phyloP scores from a whole-genome alignment of 1,284 basidiomycete genomes.

The Calocybe gambosa region DNA sequence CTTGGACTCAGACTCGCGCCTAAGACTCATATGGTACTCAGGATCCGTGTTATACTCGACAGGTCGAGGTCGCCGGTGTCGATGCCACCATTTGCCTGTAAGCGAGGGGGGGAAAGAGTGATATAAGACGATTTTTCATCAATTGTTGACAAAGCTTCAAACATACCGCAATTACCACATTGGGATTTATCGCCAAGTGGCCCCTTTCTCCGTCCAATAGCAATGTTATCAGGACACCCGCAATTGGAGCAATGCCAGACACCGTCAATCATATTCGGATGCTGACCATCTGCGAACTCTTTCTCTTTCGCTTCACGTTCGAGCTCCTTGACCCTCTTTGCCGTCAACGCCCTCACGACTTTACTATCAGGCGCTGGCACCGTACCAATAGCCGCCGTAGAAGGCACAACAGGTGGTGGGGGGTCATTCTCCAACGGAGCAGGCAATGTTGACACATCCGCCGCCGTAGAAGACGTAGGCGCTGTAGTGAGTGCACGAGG shows the following conservation, averaged over 20 bases:
- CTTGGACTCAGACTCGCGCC: slow-evolving; percentile 52
- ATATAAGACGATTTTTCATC: neutral
- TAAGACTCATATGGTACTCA: slow-evolving; percentile 57
- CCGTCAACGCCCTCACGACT: slow-evolving; percentile 39
- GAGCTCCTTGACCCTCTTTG: slow-evolving; percentile 63
- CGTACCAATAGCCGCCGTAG: slow-evolving; percentile 22
- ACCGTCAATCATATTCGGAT: slow-evolving; percentile 75
- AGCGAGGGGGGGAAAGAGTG: slow-evolving; percentile 2
- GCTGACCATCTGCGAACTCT: slow-evolving; percentile 76
- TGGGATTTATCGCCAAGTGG: slow-evolving; percentile 87
- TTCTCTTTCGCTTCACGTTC: slow-evolving; percentile 77
- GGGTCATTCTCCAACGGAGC: slow-evolving; percentile 55
- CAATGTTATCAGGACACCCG: slow-evolving; percentile 81
- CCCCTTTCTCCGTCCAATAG: slow-evolving; percentile 81
- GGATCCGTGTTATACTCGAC: slow-evolving; percentile 72
- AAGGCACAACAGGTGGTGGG: slow-evolving; percentile 34
- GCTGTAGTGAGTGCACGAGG: slow-evolving; percentile 52
- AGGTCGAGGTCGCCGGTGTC: slow-evolving; percentile 71
- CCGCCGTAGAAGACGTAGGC: slow-evolving; percentile 60
- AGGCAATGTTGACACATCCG: slow-evolving; percentile 50
- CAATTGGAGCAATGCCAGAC: slow-evolving; percentile 91
- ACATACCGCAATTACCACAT: slow-evolving; percentile 87
- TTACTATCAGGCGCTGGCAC: slow-evolving; percentile 34
- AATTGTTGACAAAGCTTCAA: too few species aligned
- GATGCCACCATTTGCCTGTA: slow-evolving; percentile 76